Conservation (phyloP, 768 basidiomycete species). For the Trichaptum fuscoviolaceum region DNA sequence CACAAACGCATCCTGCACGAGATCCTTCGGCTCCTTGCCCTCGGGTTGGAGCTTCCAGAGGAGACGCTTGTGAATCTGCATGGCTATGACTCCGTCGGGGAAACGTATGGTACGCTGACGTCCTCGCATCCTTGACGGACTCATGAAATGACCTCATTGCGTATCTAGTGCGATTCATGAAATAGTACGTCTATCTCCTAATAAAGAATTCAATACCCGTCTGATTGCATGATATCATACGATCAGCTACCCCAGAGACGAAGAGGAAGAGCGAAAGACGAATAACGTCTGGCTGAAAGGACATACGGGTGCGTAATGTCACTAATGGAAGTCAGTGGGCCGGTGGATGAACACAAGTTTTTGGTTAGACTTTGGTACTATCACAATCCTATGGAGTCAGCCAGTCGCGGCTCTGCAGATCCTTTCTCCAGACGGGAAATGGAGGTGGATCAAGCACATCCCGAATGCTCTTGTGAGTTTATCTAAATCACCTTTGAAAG, state of each 20-base stretch:
- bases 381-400: constrained; percentile 58
- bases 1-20: constrained; percentile 33
- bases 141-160: neutral
- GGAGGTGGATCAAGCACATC: constrained; percentile 56
- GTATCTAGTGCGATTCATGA: constrained; percentile 38
- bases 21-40: constrained; percentile 36
- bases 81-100: constrained; percentile 29
- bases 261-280: constrained; percentile 44
- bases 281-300: constrained; percentile 58
- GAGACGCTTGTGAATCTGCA: constrained; percentile 38
- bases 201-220: neutral
- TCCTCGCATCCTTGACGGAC: neutral
- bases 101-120: constrained; percentile 29
- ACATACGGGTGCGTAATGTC: constrained; percentile 43
- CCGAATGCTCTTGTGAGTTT: constrained; percentile 47
- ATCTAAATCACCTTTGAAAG: neutral
- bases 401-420: constrained; percentile 57
- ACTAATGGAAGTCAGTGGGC: too few relatives aligned
- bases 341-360: neutral
- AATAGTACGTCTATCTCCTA: constrained; percentile 32
- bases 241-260: constrained; percentile 42
- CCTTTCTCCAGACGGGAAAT: constrained; percentile 42
- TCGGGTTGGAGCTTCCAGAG: constrained; percentile 42
- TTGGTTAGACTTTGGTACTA: constrained; percentile 42
- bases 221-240: neutral